These are phyloP conservation scores for Capillidium heterosporum DNA, from an alignment of 371 early-diverging fungal genomes.

Conservation along the genomic window DNA sequence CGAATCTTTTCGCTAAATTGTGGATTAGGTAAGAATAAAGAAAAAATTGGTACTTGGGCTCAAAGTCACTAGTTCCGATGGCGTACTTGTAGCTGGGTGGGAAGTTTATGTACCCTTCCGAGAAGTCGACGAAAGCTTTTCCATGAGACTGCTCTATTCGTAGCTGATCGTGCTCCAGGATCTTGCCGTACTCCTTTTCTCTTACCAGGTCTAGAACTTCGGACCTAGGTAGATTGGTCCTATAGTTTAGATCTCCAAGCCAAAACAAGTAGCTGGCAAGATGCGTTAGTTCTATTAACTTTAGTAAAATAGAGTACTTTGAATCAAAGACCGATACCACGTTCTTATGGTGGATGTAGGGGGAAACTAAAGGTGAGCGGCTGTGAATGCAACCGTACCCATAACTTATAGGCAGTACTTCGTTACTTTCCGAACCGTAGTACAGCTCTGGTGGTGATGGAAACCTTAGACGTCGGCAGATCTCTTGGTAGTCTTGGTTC, in stretches of 20 bases:
- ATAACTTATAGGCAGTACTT: background rate
- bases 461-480: conserved; percentile 1
- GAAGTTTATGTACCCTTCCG: conserved; percentile 63
- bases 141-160: conserved; percentile 35
- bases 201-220: conserved; percentile 15
- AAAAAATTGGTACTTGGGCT: conserved; percentile 32
- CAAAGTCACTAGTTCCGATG: conserved; percentile 63
- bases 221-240: conserved; percentile 18
- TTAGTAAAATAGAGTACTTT: conserved; percentile 34
- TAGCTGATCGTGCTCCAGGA: conserved; percentile 10
- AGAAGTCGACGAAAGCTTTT: conserved; percentile 54
- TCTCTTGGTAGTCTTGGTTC: conserved; percentile 4
- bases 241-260: conserved; percentile 84
- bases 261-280: conserved; percentile 47
- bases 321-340: conserved; percentile 43
- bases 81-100: conserved; percentile 90
- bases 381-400: background rate
- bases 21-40: background rate
- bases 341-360: background rate
- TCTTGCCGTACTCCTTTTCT: conserved; percentile 18
- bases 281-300: background rate
- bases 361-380: background rate
- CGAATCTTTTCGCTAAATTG: conserved; percentile 63
- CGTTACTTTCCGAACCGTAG: conserved; percentile 10
- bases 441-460: background rate